These are phyloP conservation scores for Metschnikowia baotianmanensis DNA, from an alignment of 805 yeast species.

Conservation along the genomic window DNA sequence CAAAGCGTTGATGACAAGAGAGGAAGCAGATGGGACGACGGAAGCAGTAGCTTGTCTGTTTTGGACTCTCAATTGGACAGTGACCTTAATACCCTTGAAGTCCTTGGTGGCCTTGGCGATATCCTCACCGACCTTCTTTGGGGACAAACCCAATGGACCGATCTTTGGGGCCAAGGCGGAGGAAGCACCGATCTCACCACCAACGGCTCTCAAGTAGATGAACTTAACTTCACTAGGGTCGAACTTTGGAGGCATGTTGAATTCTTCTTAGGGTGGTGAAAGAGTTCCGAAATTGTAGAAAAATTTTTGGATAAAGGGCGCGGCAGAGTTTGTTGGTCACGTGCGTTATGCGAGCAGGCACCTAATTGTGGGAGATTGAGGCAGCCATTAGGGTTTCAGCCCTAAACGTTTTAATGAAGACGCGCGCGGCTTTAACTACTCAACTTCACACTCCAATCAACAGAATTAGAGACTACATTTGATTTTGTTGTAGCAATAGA, in stretches of 20 bases:
- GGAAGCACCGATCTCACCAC: conserved; percentile 99
- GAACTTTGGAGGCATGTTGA: conserved; percentile 92
- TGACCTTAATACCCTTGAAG: conserved; percentile 99
- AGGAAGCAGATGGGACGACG: conserved; percentile 99
- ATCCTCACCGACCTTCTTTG: conserved; percentile 99
- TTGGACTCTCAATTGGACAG: conserved; percentile 97
- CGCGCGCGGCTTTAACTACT: not conserved
- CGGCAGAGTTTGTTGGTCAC: conserved; percentile 14
- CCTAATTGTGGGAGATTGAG: conserved; percentile 2
- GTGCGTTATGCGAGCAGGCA: conserved; percentile 9
- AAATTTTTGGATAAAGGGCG: conserved; percentile 17
- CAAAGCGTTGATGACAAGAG: conserved; percentile 97
- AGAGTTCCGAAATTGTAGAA: conserved; percentile 12
- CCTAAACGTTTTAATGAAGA: conserved; percentile 15
- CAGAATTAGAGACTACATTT: too few relatives aligned
- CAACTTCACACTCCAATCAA: too few relatives aligned
- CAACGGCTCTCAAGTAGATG: conserved; percentile 99
- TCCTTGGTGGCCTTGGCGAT: conserved; percentile 99
- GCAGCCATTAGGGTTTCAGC: conserved; percentile 20
- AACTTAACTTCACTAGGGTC: conserved; percentile 98
- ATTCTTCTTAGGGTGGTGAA: conserved; percentile 17
- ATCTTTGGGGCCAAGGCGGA: conserved; percentile 99
- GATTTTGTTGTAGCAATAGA: too few relatives aligned
- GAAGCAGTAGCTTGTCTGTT: conserved; percentile 99
- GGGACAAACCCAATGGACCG: conserved; percentile 99